Base-by-base conservation (phyloP, 306 rosid species). In the Gillenia trifoliata region DNA sequence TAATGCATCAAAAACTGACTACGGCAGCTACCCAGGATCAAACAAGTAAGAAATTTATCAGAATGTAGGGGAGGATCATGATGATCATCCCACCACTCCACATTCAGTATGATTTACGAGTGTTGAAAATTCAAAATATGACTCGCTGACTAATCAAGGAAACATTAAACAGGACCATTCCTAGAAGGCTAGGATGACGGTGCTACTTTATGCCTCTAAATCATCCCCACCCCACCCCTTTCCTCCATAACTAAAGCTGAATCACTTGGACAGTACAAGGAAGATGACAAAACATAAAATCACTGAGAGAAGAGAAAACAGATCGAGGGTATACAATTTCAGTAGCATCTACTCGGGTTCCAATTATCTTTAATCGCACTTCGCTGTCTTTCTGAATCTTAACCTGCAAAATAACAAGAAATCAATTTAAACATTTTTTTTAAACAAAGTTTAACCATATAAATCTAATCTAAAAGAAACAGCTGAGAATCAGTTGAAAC, bases 321-420 rank as follows among this genome's bases (percentile, higher is more conserved):
- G 9, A 13, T 13, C 30, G 2, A 30, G 40, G 11, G 13, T 91
- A 54, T 90, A 93, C 98, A 75, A 94, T 94, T 88, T 94, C 97
- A 10, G 99, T 92, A 47, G 97, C 99, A 75, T 94, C 99, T 31
- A 94, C 99, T 76, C 96, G 87, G 80, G 95, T 90, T 67, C 99
- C 99, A 63, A 94, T 94, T 79, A 94, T 94, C 89, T 94, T 94
- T 31, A 94, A 80, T 70, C 99, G 83, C 78, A 94, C 99, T 90
- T 94, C 97, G 72, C 99, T 94, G 30, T 94, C 99, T 71, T 94
- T 94, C 83, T 94, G 97, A 73, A 94, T 94, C 83, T 94, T 94
- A 72, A 94, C 98, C 98, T 93, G 85, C 78, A 83, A 50, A 60
- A 74, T 19, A 68, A 75, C 76, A 79, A 43, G 55, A 61, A 31